Evolutionary conservation across 441 rosid genomes (phyloP), one percentile per base, ranked within the genome.

Genomic region (Manihot esculenta): DNA sequence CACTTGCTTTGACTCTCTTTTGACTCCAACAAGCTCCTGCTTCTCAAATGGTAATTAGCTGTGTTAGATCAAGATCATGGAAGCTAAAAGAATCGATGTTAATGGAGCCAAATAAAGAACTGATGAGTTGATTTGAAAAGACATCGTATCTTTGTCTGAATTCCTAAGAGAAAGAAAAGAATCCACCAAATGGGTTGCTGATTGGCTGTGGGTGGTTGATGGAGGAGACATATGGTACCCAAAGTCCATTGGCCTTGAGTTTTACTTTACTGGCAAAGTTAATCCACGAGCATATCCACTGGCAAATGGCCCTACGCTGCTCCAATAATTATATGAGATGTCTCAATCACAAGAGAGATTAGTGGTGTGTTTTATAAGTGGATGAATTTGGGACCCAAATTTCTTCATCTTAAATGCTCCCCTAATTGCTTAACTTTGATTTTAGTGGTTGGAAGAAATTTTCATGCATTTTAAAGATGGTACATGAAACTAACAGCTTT

Each of bases 1-100:
- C 65, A 60, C 77, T 47, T 68, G 54, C 69, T 84, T 76, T 81
- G 83, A 84, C 85, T 60, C 60, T 59, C 58, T 78, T 77, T 79
- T 75, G 81, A 70, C 74, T 73, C 67, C 63, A 45, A 57, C 71
- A 24, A 18, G 12, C 62, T 26, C 44, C n/a, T 17, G 24, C 42
- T 62, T 60, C 63, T 55, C 61, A 41, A 54, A 24, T 64, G 63
- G 74, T 67, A 66, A 54, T 47, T 38, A 26, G 69, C 62, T 24
- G 47, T 49, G 17, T 57, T 49, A 68, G 10, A 63, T 54, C 65
- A 70, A 50, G n/a, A 15, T 38, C 41, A 35, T 9, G 55, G 42
- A 23, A 74, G 54, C 24, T 48, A 38, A 38, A 38, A 38, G 42
- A 35, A 18, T 2, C 0, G 23, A 54, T 3, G 21, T 2, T 23